Conservation (phyloP, 192 early-diverging fungal species). For the Linnemannia hyalina region DNA sequence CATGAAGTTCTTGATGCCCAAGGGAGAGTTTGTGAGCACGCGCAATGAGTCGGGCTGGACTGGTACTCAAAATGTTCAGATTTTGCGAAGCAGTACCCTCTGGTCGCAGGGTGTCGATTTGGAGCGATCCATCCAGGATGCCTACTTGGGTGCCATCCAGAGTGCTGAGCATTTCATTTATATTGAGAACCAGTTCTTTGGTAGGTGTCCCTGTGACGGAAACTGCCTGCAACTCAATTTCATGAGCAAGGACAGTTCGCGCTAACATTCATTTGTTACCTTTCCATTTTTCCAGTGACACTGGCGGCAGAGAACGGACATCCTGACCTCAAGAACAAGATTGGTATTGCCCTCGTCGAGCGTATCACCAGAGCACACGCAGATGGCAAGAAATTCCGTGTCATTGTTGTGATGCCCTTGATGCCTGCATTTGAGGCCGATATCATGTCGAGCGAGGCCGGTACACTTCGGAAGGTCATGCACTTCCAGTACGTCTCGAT, state of each 20-base stretch:
- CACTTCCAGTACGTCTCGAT: constrained; percentile 88
- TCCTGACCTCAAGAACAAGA: constrained; percentile 81
- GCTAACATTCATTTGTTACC: background rate
- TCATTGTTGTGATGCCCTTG: constrained; percentile 88
- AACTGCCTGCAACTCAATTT: background rate
- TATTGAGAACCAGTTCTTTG: constrained; percentile 97
- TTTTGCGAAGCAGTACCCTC: constrained; percentile 75
- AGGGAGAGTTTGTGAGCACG: constrained; percentile 77
- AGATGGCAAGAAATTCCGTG: constrained; percentile 78
- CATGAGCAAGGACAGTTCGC: background rate
- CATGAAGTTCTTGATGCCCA: constrained; percentile 79
- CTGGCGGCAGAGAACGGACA: constrained; percentile 57
- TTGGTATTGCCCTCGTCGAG: constrained; percentile 84
- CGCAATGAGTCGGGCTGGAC: constrained; percentile 70
- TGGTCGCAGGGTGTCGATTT: constrained; percentile 79
- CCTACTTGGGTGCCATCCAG: constrained; percentile 82
- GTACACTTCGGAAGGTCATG: constrained; percentile 79
- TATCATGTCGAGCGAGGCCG: constrained; percentile 79
- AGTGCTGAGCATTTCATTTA: constrained; percentile 91
- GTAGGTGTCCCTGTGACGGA: constrained; percentile 44
- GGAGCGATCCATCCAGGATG: constrained; percentile 84
- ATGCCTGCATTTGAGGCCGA: constrained; percentile 93
- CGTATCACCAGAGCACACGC: constrained; percentile 80
- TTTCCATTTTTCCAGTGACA: constrained; percentile 54
- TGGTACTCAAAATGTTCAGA: constrained; percentile 78